Conservation (phyloP, 345 rosid genomes). For the Euphorbia pulcherrima region DNA sequence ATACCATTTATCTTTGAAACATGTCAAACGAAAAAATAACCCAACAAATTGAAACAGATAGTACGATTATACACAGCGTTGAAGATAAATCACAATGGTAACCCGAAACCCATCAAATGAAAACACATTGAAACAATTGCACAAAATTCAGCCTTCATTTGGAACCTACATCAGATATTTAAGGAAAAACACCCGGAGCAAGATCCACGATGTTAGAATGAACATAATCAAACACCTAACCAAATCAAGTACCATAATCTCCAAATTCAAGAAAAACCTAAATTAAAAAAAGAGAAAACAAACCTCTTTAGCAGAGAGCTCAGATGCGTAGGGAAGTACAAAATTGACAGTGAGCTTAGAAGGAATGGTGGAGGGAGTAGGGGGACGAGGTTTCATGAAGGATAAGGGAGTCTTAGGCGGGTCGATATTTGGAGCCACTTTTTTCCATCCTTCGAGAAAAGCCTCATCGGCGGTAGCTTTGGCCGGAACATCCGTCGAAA, state of each 20-base stretch:
- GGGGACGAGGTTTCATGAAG: conserved; percentile 57
- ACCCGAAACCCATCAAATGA: not conserved
- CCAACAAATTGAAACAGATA: not conserved
- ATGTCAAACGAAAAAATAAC: not conserved
- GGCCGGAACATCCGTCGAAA: conserved; percentile 53
- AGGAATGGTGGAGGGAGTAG: conserved; percentile 58
- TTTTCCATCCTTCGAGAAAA: conserved; percentile 66
- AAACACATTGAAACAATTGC: not conserved
- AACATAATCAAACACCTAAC: not conserved
- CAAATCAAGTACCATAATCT: conserved; percentile 1
- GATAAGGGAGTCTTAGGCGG: conserved; percentile 76
- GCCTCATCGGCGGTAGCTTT: conserved; percentile 38
- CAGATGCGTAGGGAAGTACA: conserved; percentile 54
- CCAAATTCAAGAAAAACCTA: conserved; percentile 16
- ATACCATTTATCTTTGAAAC: too few species aligned
- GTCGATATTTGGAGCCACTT: conserved; percentile 61
- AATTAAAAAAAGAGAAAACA: not conserved
- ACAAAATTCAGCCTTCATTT: not conserved
- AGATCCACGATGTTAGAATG: not conserved
- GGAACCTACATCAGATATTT: not conserved
- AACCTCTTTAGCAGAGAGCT: conserved; percentile 28
- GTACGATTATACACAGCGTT: not conserved
- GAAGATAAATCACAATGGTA: not conserved
- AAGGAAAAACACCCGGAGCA: not conserved
- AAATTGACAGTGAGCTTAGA: conserved; percentile 80